Evolutionary conservation across 2,329 filamentous ascomycete genomes (phyloP).

Genomic region (Fusarium newnesense): DNA sequence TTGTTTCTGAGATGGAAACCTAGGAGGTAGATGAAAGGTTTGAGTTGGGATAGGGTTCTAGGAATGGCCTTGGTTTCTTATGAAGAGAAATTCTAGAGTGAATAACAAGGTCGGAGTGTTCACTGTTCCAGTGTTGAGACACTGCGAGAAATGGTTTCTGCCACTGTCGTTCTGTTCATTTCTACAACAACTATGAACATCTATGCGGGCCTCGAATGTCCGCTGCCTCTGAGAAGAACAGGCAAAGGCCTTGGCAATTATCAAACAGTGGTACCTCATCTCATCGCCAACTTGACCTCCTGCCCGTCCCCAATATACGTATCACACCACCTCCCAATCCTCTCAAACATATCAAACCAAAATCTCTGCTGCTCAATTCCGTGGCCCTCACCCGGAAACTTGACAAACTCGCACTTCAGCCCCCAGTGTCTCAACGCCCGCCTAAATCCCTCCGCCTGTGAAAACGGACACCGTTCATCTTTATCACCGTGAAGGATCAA

Average conservation of each 20-base stretch:
- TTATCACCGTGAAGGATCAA: slow-evolving; percentile 28
- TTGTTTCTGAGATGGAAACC: background rate
- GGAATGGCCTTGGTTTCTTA: background rate
- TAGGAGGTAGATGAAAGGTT: background rate
- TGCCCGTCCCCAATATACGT: slow-evolving; percentile 6
- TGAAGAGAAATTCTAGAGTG: background rate
- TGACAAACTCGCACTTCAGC: slow-evolving; percentile 24
- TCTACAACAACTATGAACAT: background rate
- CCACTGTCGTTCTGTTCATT: background rate
- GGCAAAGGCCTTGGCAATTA: fast-evolving
- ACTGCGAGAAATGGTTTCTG: background rate
- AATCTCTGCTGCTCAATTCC: slow-evolving; percentile 10
- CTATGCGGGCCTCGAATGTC: too few species aligned
- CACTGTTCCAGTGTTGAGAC: fast-evolving
- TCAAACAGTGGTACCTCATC: background rate
- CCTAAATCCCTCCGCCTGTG: slow-evolving; percentile 16
- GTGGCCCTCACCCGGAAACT: slow-evolving; percentile 16
- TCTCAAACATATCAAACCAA: slow-evolving; percentile 35
- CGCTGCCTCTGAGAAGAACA: background rate
- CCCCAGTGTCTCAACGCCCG: slow-evolving; percentile 11
- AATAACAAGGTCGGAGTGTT: fast-evolving
- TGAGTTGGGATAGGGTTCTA: fast-evolving
- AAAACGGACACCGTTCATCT: slow-evolving; percentile 30
- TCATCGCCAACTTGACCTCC: background rate
- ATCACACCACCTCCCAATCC: slow-evolving; percentile 23